Evolutionary conservation across 352 stramenopile genomes (phyloP), one percentile per base, ranked within the genome.

Genomic region (Phytophthora ohioensis): DNA sequence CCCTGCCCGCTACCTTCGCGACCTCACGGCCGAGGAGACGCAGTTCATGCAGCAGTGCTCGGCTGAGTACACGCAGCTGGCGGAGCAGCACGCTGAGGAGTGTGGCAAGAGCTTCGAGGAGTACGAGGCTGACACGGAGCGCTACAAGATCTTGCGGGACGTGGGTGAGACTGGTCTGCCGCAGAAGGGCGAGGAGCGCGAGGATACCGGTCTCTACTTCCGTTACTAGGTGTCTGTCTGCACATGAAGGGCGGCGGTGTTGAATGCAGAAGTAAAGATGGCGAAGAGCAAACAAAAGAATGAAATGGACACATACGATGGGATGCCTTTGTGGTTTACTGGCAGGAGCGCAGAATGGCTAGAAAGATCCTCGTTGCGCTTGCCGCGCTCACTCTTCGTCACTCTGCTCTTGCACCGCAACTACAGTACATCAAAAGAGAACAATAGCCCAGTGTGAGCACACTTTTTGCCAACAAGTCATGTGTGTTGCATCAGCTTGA

Each of bases 41-140:
- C 85, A 90, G 67, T 97, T 97, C 72, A 94, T 97, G 85, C 87
- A 93, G 80, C 87, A 94, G 75, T 94, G 83, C 85, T 88, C 87
- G 70, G 74, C 91, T 60, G 90, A 97, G 74, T 96, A 96, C 75
- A 77, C 83, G 57, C 84, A 95, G 69, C 80, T 95, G 32, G 87
- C 90, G 42, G 66, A 87, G 53, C 77, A 91, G 63, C 88, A 97
- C 75, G 82, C 84, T 8, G 62, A 72, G 41, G 90, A 97, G 73
- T 84, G 67, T 62, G 83, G 79, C 77, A 97, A 97, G 87, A 88
- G 64, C 56, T 97, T 95, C 58, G 87, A 92, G 63, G 64, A 97
- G 69, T 78, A 95, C 68, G 84, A 94, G 61, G 84, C 79, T 21
- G 88, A 95, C 67, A 80, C 82, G 69, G 76, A 94, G 70, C 81